phyloP scores from a whole-genome alignment of 73 alveolate species.

The Symbiodinium pilosum region DNA sequence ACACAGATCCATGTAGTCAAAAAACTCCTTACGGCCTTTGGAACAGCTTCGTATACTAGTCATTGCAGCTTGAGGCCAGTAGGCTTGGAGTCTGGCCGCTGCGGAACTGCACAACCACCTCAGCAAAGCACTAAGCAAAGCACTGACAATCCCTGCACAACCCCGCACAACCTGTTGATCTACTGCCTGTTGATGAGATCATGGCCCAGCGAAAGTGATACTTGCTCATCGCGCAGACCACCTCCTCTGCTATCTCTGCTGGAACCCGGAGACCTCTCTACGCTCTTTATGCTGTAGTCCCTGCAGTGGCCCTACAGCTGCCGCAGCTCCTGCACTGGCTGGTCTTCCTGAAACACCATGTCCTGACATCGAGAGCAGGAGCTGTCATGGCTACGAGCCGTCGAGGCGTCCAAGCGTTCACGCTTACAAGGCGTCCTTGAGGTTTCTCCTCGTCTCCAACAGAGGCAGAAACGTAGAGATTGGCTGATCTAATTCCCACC shows the following conservation, averaged over 20 bases:
- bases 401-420: background rate
- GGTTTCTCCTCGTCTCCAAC: slow-evolving; percentile 8
- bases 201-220: slow-evolving; percentile 68
- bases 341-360: slow-evolving; percentile 57
- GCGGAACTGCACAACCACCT: slow-evolving; percentile 84
- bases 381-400: no score
- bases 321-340: background rate
- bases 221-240: slow-evolving; percentile 40
- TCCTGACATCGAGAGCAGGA: background rate
- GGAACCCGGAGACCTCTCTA: slow-evolving; percentile 9
- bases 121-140: background rate
- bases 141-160: no score
- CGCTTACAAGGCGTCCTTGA: background rate
- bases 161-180: no score
- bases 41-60: background rate
- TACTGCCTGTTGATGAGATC: background rate
- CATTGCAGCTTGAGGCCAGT: background rate
- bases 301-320: background rate
- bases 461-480: slow-evolving; percentile 32
- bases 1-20: slow-evolving; percentile 73
- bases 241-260: no score
- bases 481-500: slow-evolving; percentile 72
- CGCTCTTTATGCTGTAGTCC: no score
- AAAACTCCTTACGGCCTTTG: slow-evolving; percentile 55
- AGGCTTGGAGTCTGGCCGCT: slow-evolving; percentile 1